Conservation (phyloP, 2,329 filamentous ascomycete genomes). For the Sporothrix brunneoviolacea region DNA sequence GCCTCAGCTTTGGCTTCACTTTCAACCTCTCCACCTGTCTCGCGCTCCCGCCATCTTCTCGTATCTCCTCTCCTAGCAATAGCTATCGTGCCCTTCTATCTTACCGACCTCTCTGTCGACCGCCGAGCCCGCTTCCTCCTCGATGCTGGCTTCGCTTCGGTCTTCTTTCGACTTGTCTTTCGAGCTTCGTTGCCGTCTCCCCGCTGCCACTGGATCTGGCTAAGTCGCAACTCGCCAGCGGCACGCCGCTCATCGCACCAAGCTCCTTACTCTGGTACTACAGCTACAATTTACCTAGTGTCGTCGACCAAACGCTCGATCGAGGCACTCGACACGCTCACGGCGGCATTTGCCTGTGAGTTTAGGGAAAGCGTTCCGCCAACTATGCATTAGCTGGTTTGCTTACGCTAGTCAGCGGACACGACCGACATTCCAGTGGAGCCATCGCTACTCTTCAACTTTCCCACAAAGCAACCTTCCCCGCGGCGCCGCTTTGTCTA, state of each 20-base stretch:
- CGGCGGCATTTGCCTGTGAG: too few relatives aligned
- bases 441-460: neutral
- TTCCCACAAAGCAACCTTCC: conserved; percentile 12
- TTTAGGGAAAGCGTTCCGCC: too few relatives aligned
- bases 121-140: too few relatives aligned
- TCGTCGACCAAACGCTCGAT: neutral
- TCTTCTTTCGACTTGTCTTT: too few relatives aligned
- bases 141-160: too few relatives aligned
- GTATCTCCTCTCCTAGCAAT: neutral
- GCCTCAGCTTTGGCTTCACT: neutral
- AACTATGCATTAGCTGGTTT: neutral
- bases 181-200: neutral
- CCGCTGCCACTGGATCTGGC: conserved; percentile 1
- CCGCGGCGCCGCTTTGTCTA: conserved; percentile 7
- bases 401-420: conserved; percentile 10
- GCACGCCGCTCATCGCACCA: too few relatives aligned
- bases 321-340: too few relatives aligned
- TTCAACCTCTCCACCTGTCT: neutral
- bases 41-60: too few relatives aligned
- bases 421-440: conserved; percentile 13
- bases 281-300: too few relatives aligned
- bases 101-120: too few relatives aligned
- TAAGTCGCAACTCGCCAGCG: neutral
- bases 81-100: too few relatives aligned
- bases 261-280: neutral